A percentile compares a stretch with the other conserved stretches of the same genome.
These are phyloP conservation scores for Diplodia scrobiculata DNA, from an alignment of 2,329 filamentous ascomycete species.

Conservation along the genomic window DNA sequence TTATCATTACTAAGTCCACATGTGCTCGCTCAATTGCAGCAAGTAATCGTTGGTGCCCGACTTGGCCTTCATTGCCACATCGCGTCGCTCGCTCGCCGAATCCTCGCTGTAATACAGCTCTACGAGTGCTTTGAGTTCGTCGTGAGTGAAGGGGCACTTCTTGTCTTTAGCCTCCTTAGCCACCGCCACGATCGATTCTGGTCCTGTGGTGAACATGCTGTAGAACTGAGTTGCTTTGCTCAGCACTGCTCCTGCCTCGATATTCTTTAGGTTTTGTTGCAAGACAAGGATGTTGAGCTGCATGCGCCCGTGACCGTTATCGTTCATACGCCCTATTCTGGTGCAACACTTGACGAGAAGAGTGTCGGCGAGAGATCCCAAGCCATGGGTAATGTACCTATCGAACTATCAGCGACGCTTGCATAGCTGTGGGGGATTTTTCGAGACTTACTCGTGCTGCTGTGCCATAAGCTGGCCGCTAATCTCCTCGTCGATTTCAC, in stretches of 20 bases:
- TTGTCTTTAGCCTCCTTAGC: conserved; percentile 54
- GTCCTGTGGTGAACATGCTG: conserved; percentile 65
- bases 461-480: conserved; percentile 69
- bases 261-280: conserved; percentile 94
- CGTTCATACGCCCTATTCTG: conserved; percentile 57
- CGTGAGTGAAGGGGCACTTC: conserved; percentile 42
- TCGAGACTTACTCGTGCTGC: conserved; percentile 52
- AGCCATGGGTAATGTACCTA: conserved; percentile 35
- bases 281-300: conserved; percentile 91
- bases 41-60: conserved; percentile 71
- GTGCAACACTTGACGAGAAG: conserved; percentile 33
- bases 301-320: conserved; percentile 79
- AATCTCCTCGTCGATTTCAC: conserved; percentile 84
- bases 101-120: conserved; percentile 50
- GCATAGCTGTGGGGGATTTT: neutral
- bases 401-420: conserved; percentile 41
- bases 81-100: conserved; percentile 66
- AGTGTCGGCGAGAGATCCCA: conserved; percentile 33
- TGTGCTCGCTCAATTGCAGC: conserved; percentile 69
- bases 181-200: conserved; percentile 65
- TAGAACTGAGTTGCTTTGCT: conserved; percentile 68
- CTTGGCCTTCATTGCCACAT: conserved; percentile 67
- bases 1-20: conserved; percentile 54
- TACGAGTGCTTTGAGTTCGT: conserved; percentile 47
- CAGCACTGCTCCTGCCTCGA: conserved; percentile 71